phyloP scores from a whole-genome alignment of 177 flowering plant genomes.

The Tripterygium wilfordii region DNA sequence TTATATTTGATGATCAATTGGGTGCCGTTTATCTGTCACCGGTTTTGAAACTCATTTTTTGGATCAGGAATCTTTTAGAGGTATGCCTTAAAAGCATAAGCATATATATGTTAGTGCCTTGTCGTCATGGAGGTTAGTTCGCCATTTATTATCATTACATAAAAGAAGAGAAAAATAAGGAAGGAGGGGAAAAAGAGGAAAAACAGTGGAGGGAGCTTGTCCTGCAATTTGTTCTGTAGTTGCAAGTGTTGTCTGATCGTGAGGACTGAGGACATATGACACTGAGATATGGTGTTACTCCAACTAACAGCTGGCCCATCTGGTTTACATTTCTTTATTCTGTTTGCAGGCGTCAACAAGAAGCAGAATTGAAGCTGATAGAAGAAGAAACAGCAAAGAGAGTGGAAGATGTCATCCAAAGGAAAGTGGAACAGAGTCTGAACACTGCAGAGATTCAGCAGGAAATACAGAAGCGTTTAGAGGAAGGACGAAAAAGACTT shows the following conservation, averaged over 20 bases:
- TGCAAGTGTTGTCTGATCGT: no score
- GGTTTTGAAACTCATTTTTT: slow-evolving; percentile 88
- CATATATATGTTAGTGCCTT: slow-evolving; percentile 53
- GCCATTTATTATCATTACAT: slow-evolving; percentile 26
- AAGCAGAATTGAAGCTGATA: slow-evolving; percentile 80
- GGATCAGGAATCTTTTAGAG: slow-evolving; percentile 93
- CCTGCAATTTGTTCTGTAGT: slow-evolving; percentile 21
- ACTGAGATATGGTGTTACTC: slow-evolving; percentile 9
- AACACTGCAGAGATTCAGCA: slow-evolving; percentile 61
- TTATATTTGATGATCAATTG: slow-evolving; percentile 90
- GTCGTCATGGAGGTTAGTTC: slow-evolving; percentile 56
- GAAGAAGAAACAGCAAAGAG: slow-evolving; percentile 95
- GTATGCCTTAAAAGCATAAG: slow-evolving; percentile 92
- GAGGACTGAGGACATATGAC: slow-evolving; percentile 6
- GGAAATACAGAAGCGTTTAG: slow-evolving; percentile 65
- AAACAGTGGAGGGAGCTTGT: slow-evolving; percentile 5
- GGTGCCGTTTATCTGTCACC: slow-evolving; percentile 84
- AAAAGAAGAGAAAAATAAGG: slow-evolving; percentile 1
- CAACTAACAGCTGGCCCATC: slow-evolving; percentile 6
- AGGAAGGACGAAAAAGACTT: slow-evolving; percentile 80
- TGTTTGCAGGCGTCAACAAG: slow-evolving; percentile 77
- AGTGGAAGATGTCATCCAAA: slow-evolving; percentile 81
- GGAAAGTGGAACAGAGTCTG: slow-evolving; percentile 76
- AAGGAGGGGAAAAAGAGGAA: slow-evolving; percentile 8
- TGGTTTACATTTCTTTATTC: slow-evolving; percentile 29